Base-by-base conservation (phyloP, 2,329 filamentous ascomycete species). In the Scedosporium minutisporum region DNA sequence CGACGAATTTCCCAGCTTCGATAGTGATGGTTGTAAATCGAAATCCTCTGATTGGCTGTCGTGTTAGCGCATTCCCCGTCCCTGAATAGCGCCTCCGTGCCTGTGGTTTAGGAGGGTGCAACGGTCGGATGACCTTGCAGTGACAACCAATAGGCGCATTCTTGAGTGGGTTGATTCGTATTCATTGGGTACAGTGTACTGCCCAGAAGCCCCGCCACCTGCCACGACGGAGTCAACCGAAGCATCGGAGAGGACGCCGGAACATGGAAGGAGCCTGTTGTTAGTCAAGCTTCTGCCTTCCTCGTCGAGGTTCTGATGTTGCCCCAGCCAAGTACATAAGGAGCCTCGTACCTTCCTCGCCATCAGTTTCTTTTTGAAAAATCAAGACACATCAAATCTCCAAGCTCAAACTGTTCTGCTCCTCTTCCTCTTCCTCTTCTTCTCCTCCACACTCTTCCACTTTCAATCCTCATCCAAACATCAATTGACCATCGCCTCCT, bases 21-120 rank as follows among this genome's bases (percentile, higher is more conserved):
- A 21, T 25, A 53, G 59, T 51, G 59, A 61, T 61, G 60, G 44
- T 61, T 61, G 60, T 29, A 61, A 61, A 61, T 61, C 18, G 7
- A 25, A 38, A 29, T 7, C 21, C 33, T 55, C 46, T 42, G 27
- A 61, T 61, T 61, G 60, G 60, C 46, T n/a, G 7, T 6, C 16
- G 7, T 14, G 12, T 55, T 55, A 55, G 51, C 51, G 33, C 16
- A 12, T 10, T 10, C 16, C 25, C 21, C 23, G 60, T 38, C 60
- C 60, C 27, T 21, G 16, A 18, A 33, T 18, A 27, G 21, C 23
- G 27, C 16, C 44, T 23, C 14, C 60, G 46, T 29, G 14, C 46
- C n/a, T 61, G 59, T 27, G 18, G 14, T 18, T 38, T 41, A 44
- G 4, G 33, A 7, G 16, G 12, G 9, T 42, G 25, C 16, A 14